Base-by-base conservation (phyloP, 2,329 filamentous ascomycete genomes). In the Aspergillus intermedius region DNA sequence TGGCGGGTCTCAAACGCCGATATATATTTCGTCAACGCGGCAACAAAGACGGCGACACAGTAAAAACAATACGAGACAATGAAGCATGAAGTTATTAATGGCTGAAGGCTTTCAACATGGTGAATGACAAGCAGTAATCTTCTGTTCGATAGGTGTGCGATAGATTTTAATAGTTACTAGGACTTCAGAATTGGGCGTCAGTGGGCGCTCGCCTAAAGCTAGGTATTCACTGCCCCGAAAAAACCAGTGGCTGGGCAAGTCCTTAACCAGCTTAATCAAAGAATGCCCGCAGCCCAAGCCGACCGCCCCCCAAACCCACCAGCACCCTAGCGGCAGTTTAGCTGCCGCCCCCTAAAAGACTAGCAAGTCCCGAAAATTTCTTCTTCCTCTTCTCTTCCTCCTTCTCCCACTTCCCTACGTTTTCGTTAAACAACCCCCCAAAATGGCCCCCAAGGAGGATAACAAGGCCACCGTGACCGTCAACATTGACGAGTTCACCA, bases 401-500 rank as follows among this genome's bases (percentile, higher is more conserved):
- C 25, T 46, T 30, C 49, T 48, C 44, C 45, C 51, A 34, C 48
- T 51, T 42, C n/a, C 44, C 32, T 48, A 46, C 51, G 43, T 10
- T 49, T 41, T 58, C 50, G 49, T 52, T 53, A 17, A 40, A 40
- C 15, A 17, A 21, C 10, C 15, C 15, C 12, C 74, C 4, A 63
- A 73, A 42, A 71, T 69, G 66, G 53, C 66, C 50, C 55, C 59
- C 47, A 69, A 67, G 52, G 60, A 66, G n/a, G 66, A 73, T 45
- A 56, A 60, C 52, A 66, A 65, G 51, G 51, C 58, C 46, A 63
- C 63, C 39, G 61, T 72, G 37, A 60, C 66, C 17, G 70, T 75
- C 56, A 72, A 88, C 53, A 77, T 86, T 49, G 84, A 88, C 50
- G 85, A 88, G 68, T 91, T 91, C 67, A 79, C 88, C 52, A 79